Evolutionary conservation across 2,329 filamentous ascomycete genomes (phyloP).

Genomic region (Cladosporium sp.): DNA sequence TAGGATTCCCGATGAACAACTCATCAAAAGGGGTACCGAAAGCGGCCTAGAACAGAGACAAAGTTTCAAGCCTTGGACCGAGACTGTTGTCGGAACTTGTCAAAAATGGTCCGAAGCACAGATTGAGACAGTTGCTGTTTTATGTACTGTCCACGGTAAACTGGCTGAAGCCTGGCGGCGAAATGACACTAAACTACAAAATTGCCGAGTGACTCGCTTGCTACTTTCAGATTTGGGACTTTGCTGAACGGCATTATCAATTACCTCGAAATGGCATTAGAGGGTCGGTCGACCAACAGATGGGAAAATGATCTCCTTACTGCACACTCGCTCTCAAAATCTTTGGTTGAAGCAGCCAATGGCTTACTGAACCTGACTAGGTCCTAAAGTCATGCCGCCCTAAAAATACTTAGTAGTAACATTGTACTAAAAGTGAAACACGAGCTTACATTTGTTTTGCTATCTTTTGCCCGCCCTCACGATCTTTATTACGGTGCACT

Average conservation of each 20-base stretch:
- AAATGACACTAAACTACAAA: too few relatives aligned
- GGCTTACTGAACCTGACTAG: too few relatives aligned
- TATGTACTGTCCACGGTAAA: constrained; percentile 82
- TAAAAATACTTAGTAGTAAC: too few relatives aligned
- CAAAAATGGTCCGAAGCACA: constrained; percentile 87
- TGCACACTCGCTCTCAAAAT: too few relatives aligned
- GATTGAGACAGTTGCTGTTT: constrained; percentile 79
- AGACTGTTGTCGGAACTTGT: constrained; percentile 75
- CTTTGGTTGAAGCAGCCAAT: too few relatives aligned
- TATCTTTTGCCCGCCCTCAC: too few relatives aligned
- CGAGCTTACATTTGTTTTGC: too few relatives aligned
- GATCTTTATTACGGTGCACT: too few relatives aligned
- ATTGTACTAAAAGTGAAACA: too few relatives aligned
- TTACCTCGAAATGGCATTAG: constrained; percentile 85
- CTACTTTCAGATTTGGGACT: constrained; percentile 81
- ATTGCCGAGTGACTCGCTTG: constrained; percentile 71
- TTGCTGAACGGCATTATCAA: too few relatives aligned
- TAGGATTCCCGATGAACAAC: constrained; percentile 81
- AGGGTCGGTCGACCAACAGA: constrained; percentile 77
- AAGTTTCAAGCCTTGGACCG: constrained; percentile 77
- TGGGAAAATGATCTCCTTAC: too few relatives aligned
- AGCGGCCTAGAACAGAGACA: constrained; percentile 72
- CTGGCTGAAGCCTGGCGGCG: constrained; percentile 96
- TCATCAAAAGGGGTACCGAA: constrained; percentile 62
- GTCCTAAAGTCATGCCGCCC: too few relatives aligned